Conservation (phyloP, 1,284 basidiomycete species). For the Ustilago esculenta region DNA sequence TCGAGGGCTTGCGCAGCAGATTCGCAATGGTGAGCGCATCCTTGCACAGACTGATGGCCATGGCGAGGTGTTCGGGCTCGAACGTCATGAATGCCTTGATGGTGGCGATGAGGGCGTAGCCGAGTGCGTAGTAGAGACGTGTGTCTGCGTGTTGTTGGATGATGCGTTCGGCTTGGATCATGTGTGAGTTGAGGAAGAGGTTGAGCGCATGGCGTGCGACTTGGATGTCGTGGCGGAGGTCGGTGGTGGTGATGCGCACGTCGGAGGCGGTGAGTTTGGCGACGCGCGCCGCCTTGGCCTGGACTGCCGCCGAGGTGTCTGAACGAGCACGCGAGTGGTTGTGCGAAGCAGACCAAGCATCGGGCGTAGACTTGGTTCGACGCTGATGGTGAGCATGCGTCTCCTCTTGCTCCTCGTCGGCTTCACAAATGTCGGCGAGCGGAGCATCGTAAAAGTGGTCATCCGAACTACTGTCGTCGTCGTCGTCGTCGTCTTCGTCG, state of each 20-base stretch:
- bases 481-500: constrained; percentile 15
- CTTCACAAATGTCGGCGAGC: constrained; percentile 57
- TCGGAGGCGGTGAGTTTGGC: constrained; percentile 55
- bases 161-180: constrained; percentile 64
- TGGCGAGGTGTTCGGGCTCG: constrained; percentile 62
- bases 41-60: constrained; percentile 64
- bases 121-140: constrained; percentile 64
- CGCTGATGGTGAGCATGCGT: constrained; percentile 17
- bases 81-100: constrained; percentile 68
- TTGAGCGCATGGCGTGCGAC: constrained; percentile 56
- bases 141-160: constrained; percentile 56
- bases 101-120: constrained; percentile 61
- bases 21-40: constrained; percentile 60
- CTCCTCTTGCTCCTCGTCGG: constrained; percentile 52
- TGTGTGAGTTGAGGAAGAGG: constrained; percentile 65
- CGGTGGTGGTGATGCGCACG: constrained; percentile 41
- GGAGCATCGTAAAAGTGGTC: constrained; percentile 58
- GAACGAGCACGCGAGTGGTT: constrained; percentile 44
- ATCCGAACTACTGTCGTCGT: constrained; percentile 35
- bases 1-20: constrained; percentile 58
- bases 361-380: constrained; percentile 1
- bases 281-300: constrained; percentile 58
- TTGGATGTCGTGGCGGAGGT: constrained; percentile 56
- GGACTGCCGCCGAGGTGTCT: constrained; percentile 42
- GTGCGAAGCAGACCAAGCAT: constrained; percentile 13